Percentiles rank a stretch among this genome's conserved stretches.
Conservation (phyloP, 2,329 filamentous ascomycete species). For the Colletotrichum musae region DNA sequence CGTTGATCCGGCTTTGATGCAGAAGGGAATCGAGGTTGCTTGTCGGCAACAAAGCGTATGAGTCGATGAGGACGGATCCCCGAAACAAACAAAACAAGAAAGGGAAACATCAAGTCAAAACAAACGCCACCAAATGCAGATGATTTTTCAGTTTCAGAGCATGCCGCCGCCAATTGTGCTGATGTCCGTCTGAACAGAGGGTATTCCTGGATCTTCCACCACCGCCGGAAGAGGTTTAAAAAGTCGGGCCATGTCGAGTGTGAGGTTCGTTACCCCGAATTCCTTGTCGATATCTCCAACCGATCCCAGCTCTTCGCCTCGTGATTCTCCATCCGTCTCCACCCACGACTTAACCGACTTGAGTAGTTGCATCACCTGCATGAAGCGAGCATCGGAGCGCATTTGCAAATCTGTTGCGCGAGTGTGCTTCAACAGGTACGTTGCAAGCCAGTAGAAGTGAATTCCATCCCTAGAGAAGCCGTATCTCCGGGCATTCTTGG, state of each 20-base stretch:
- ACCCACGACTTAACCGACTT: slow-evolving; percentile 74
- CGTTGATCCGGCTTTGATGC: slow-evolving; percentile 43
- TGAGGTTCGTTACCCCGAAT: slow-evolving; percentile 75
- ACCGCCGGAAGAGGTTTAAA: slow-evolving; percentile 72
- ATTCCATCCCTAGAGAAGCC: slow-evolving; percentile 81
- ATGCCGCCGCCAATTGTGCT: slow-evolving; percentile 49
- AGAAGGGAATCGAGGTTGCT: slow-evolving; percentile 42
- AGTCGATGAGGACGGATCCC: slow-evolving; percentile 38
- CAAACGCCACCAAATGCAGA: slow-evolving; percentile 47
- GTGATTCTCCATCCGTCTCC: slow-evolving; percentile 72
- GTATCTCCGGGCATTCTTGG: slow-evolving; percentile 69
- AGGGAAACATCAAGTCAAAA: slow-evolving; percentile 27
- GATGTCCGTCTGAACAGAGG: slow-evolving; percentile 59
- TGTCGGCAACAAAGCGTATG: slow-evolving; percentile 40
- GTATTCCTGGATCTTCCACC: slow-evolving; percentile 58
- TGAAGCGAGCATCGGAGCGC: slow-evolving; percentile 71
- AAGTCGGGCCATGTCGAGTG: slow-evolving; percentile 79
- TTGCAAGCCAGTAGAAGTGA: slow-evolving; percentile 81
- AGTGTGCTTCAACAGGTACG: slow-evolving; percentile 73
- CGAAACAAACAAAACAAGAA: slow-evolving; percentile 35
- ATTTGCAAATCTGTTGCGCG: slow-evolving; percentile 67
- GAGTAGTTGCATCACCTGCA: slow-evolving; percentile 72
- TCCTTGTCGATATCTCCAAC: slow-evolving; percentile 78
- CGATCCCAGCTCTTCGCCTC: slow-evolving; percentile 78
- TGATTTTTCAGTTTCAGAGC: slow-evolving; percentile 49